Conservation (phyloP, 176 grass and related monocot species). For the Thalia dealbata region DNA sequence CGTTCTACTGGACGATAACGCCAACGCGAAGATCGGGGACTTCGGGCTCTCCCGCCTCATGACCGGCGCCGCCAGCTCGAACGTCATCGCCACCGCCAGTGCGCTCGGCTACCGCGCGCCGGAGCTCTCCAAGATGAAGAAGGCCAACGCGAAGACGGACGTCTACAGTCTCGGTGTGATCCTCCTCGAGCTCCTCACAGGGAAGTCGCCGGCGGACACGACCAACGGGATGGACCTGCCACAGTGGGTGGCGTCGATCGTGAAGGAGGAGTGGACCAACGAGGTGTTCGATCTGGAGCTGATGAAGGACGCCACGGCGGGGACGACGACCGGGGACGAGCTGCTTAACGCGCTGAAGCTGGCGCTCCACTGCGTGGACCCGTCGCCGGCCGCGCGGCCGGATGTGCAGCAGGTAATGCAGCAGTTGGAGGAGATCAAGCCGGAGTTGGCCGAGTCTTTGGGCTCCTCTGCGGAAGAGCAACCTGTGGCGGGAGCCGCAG, state of each 20-base stretch:
- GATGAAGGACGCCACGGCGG: slow-evolving; percentile 57
- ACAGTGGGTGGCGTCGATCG: slow-evolving; percentile 89
- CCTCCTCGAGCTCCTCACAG: slow-evolving; percentile 87
- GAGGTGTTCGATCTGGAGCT: slow-evolving; percentile 97
- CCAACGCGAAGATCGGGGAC: slow-evolving; percentile 58
- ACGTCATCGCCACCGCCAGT: slow-evolving; percentile 50
- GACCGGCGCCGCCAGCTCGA: slow-evolving; percentile 64
- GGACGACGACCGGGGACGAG: slow-evolving; percentile 52
- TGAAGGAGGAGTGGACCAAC: slow-evolving; percentile 92
- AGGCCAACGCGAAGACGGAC: slow-evolving; percentile 88
- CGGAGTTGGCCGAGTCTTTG: slow-evolving; percentile 35
- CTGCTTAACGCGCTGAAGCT: slow-evolving; percentile 77
- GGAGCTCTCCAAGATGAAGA: slow-evolving; percentile 82
- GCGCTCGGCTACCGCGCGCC: slow-evolving; percentile 83
- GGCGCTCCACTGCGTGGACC: slow-evolving; percentile 75
- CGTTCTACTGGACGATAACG: slow-evolving; percentile 68
- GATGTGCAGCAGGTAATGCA: slow-evolving; percentile 61
- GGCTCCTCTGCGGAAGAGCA: not conserved
- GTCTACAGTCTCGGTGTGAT: slow-evolving; percentile 83
- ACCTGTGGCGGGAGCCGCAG: not conserved
- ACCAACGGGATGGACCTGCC: slow-evolving; percentile 79
- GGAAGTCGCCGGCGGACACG: slow-evolving; percentile 71
- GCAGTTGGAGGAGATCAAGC: slow-evolving; percentile 89
- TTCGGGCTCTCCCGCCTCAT: slow-evolving; percentile 76
- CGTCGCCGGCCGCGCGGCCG: slow-evolving; percentile 48